Conservation (phyloP, 2,329 filamentous ascomycete species). For the Phialophora chinensis region DNA sequence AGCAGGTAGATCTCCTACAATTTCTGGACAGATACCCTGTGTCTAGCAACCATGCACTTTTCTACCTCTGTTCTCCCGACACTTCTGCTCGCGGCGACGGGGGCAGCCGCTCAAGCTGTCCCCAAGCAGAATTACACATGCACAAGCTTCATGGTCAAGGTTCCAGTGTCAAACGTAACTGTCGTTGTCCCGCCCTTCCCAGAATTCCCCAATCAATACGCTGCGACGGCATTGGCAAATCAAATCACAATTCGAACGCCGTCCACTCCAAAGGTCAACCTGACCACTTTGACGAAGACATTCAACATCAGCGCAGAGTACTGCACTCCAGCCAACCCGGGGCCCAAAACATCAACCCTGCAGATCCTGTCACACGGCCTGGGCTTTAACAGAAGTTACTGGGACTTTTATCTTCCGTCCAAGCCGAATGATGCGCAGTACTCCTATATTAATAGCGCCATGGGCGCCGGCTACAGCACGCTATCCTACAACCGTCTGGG, state of each 20-base stretch:
- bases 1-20: neutral
- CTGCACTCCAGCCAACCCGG: constrained; percentile 25
- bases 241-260: constrained; percentile 92
- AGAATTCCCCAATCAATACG: constrained; percentile 26
- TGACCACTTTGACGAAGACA: constrained; percentile 87
- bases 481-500: constrained; percentile 51
- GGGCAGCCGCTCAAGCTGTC: constrained; percentile 14
- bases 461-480: constrained; percentile 47
- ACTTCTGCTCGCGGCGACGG: constrained; percentile 16
- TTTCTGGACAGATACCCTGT: neutral
- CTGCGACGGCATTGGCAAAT: constrained; percentile 28
- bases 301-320: constrained; percentile 67
- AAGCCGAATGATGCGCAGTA: constrained; percentile 31
- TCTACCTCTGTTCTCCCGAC: constrained; percentile 5
- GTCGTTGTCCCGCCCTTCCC: constrained; percentile 30
- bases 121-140: constrained; percentile 32
- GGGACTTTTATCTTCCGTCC: constrained; percentile 34
- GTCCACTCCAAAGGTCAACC: constrained; percentile 62
- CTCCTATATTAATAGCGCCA: constrained; percentile 30
- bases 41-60: constrained; percentile 16
- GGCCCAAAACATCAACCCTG: constrained; percentile 30
- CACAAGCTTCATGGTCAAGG: constrained; percentile 29
- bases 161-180: constrained; percentile 31
- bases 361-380: constrained; percentile 32
- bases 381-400: constrained; percentile 36